Evolutionary conservation across 345 rosid species (phyloP).

Genomic region (Conringia planisiliqua): DNA sequence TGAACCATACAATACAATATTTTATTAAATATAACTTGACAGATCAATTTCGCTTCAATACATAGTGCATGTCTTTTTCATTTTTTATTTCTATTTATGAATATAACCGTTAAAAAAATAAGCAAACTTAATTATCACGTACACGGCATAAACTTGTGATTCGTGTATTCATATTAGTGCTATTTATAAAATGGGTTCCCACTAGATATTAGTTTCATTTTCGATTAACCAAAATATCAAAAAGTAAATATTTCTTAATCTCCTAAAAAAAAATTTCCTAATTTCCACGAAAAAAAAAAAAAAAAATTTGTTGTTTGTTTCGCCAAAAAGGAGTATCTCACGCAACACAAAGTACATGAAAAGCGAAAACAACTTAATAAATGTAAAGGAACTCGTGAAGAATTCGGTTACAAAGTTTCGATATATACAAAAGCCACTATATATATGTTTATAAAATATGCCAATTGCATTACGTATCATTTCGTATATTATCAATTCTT

Average conservation of each 20-base stretch:
- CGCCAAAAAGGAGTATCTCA: not conserved
- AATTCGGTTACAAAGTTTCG: conserved; percentile 17
- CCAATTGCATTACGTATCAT: not conserved
- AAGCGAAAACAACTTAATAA: not conserved
- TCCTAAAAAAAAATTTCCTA: not conserved
- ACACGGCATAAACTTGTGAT: not conserved
- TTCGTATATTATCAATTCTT: not conserved
- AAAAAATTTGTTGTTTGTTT: not conserved
- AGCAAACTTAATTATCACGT: not conserved
- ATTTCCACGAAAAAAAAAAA: not conserved
- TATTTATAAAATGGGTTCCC: not conserved
- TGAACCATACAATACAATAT: not conserved
- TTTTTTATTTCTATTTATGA: not conserved
- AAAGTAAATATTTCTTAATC: not conserved
- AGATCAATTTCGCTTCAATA: conserved; percentile 13
- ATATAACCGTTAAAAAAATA: not conserved
- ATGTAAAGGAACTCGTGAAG: conserved; percentile 29
- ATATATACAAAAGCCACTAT: not conserved
- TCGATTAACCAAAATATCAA: not conserved
- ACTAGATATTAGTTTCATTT: not conserved
- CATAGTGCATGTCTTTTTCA: conserved; percentile 14
- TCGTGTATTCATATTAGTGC: not conserved
- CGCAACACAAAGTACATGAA: conserved; percentile 36
- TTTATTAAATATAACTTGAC: not conserved
- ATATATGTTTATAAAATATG: not conserved